A percentile compares a stretch with the other conserved stretches of the same genome.
These are phyloP conservation scores for Haplosporangium sp. DNA, from an alignment of 371 early-diverging fungal genomes.

Conservation along the genomic window DNA sequence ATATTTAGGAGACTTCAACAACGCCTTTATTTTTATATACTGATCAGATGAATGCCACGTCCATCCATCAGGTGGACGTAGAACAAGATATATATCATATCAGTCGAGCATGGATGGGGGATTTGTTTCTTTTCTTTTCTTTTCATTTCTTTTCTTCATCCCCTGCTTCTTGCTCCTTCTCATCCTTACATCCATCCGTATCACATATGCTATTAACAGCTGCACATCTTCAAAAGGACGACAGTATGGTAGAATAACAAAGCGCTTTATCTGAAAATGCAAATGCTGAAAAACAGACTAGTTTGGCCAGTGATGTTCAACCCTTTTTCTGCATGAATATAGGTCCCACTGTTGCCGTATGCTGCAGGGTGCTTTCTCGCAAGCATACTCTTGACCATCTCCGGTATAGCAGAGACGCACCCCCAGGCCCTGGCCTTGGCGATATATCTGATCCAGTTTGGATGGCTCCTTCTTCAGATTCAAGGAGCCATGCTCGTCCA, in stretches of 20 bases:
- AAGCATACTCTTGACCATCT: conserved; percentile 36
- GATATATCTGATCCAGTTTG: conserved; percentile 37
- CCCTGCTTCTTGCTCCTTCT: neutral
- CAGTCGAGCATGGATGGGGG: too few species aligned
- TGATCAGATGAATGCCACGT: neutral
- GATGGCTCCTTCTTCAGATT: conserved; percentile 47
- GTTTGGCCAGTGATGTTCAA: neutral
- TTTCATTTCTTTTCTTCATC: neutral
- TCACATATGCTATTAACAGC: conserved; percentile 12
- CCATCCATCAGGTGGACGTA: too few species aligned
- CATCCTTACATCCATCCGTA: neutral
- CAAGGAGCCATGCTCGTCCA: conserved; percentile 32
- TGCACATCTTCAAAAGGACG: conserved; percentile 51
- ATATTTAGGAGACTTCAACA: neutral
- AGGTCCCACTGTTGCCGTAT: conserved; percentile 50
- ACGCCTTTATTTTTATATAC: neutral
- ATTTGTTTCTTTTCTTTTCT: neutral
- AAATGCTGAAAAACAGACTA: neutral
- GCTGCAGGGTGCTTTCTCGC: conserved; percentile 50
- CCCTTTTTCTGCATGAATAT: neutral
- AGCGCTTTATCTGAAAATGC: neutral
- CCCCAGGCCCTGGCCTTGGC: conserved; percentile 41
- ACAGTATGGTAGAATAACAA: conserved; percentile 37
- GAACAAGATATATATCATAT: too few species aligned
- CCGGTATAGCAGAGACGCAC: conserved; percentile 51